Base-by-base conservation (phyloP, 768 basidiomycete species). In the Hypholoma sublateritium region DNA sequence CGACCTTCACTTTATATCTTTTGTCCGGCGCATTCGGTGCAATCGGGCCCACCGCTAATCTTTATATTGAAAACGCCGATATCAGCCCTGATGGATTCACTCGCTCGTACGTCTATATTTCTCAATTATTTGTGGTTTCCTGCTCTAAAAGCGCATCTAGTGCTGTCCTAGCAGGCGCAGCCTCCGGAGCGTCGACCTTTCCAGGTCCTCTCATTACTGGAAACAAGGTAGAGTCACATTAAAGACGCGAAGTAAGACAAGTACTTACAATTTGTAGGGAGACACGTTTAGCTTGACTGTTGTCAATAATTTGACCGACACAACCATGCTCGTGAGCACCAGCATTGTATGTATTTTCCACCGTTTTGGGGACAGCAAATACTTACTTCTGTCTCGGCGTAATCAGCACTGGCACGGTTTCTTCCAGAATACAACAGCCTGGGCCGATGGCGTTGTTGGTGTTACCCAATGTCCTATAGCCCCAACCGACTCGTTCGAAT, bases 401-500 rank as follows among this genome's bases (percentile, higher is more conserved):
- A 5, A 32, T 32, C 21, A 83, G 82, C 76, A 77, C 58, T 78
- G 76, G 76, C 74, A 77, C 57, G 77, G 77, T 17, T 47, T 78
- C 19, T 70, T 71, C 50, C 73, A 76, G 58, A 55, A 64, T 16
- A 63, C 70, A 5, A 69, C 71, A 2, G 70, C 59, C 49, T 74
- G 69, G 65, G 75, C 71, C 1, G 80, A 81, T 55, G 80, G 79
- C 8, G 62, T 71, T 1, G 67, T 65, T 56, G 53, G 73, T 60
- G 72, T 73, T 0, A 75, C 61, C 3, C 77, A 78, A 48, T 78
- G 78, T 51, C 79, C 77, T 9, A 73, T 80, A 36, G 61, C 69
- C 8, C 67, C 70, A 9, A 67, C 67, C 0, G 48, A 79, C 57
- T 69, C 71, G 2, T 80, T 76, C 68, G 21, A 52, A 16, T 62